A percentile compares a stretch with the other conserved stretches of the same genome.
Conservation (phyloP, 1,139 yeast species). For the Nadsonia starkeyi-henricii region DNA sequence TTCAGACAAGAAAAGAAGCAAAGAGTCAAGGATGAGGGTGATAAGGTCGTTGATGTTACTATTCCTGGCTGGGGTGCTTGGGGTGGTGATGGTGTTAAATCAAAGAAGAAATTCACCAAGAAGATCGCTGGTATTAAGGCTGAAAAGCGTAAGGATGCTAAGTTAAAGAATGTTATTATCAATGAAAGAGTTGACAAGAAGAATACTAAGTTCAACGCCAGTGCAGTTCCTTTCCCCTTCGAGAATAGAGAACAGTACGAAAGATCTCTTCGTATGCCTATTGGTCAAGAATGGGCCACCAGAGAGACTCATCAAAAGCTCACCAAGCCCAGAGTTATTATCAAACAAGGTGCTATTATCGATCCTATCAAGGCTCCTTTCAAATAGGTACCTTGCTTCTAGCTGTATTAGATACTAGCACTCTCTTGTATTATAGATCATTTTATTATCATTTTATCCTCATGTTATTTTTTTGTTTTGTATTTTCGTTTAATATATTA, state of each 20-base stretch:
- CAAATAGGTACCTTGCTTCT: constrained; percentile 1
- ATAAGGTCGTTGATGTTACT: constrained; percentile 70
- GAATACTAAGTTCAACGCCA: constrained; percentile 70
- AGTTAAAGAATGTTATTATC: constrained; percentile 67
- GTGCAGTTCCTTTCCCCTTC: constrained; percentile 84
- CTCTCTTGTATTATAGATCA: not conserved
- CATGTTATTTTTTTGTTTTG: not conserved
- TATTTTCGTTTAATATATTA: no score
- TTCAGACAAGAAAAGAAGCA: constrained; percentile 61
- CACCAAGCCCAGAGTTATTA: constrained; percentile 77
- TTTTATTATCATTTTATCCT: not conserved
- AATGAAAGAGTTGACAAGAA: constrained; percentile 80
- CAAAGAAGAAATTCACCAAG: constrained; percentile 42
- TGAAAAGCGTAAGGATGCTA: constrained; percentile 65
- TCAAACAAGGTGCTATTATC: constrained; percentile 79
- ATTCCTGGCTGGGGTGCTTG: constrained; percentile 79
- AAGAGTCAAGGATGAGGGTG: constrained; percentile 67
- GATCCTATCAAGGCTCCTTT: constrained; percentile 77
- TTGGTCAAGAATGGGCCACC: constrained; percentile 94
- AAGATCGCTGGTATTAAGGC: constrained; percentile 60
- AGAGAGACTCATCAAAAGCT: constrained; percentile 74
- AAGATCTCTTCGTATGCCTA: constrained; percentile 85
- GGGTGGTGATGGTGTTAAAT: constrained; percentile 30
- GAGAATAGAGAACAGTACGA: constrained; percentile 92
- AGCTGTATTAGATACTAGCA: no score